Conservation (phyloP, 805 yeast genomes). For the Tanozyma kutaoensis region DNA sequence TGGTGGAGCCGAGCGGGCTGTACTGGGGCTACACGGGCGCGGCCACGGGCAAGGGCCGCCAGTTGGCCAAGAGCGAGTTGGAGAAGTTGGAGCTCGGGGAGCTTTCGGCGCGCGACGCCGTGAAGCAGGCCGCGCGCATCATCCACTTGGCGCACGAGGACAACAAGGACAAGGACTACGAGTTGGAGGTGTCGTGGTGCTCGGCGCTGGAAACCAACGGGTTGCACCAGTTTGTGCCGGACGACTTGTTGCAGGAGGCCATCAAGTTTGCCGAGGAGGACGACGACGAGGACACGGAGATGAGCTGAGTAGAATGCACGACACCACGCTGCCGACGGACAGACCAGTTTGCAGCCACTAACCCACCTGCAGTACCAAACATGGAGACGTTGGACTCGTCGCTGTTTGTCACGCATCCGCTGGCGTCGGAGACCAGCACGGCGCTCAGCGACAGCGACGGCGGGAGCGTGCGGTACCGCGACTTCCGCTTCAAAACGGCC, state of each 20-base stretch:
- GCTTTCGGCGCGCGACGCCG: slow-evolving; percentile 67
- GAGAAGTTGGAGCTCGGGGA: slow-evolving; percentile 74
- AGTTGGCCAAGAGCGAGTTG: slow-evolving; percentile 91
- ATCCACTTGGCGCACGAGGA: slow-evolving; percentile 94
- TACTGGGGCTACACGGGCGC: slow-evolving; percentile 98
- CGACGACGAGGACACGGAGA: slow-evolving; percentile 63
- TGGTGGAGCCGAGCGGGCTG: slow-evolving; percentile 95
- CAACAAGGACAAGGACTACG: slow-evolving; percentile 94
- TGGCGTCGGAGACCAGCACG: too few relatives aligned
- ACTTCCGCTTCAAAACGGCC: too few relatives aligned
- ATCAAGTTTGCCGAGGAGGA: slow-evolving; percentile 73
- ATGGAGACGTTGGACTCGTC: too few relatives aligned
- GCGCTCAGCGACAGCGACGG: too few relatives aligned
- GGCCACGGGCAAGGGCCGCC: slow-evolving; percentile 97
- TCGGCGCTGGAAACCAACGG: slow-evolving; percentile 67
- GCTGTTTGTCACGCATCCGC: too few relatives aligned
- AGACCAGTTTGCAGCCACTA: too few relatives aligned
- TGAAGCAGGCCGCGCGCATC: slow-evolving; percentile 88
- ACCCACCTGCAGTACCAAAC: too few relatives aligned
- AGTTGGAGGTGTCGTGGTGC: slow-evolving; percentile 88
- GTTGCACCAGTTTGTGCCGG: slow-evolving; percentile 68
- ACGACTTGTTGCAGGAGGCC: slow-evolving; percentile 71
- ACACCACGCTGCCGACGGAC: too few relatives aligned
- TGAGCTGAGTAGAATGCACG: slow-evolving; percentile 13
- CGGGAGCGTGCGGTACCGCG: too few relatives aligned